Evolutionary conservation across 495 filamentous ascomycete genomes (phyloP).

Genomic region (Parathielavia hyrcaniae): DNA sequence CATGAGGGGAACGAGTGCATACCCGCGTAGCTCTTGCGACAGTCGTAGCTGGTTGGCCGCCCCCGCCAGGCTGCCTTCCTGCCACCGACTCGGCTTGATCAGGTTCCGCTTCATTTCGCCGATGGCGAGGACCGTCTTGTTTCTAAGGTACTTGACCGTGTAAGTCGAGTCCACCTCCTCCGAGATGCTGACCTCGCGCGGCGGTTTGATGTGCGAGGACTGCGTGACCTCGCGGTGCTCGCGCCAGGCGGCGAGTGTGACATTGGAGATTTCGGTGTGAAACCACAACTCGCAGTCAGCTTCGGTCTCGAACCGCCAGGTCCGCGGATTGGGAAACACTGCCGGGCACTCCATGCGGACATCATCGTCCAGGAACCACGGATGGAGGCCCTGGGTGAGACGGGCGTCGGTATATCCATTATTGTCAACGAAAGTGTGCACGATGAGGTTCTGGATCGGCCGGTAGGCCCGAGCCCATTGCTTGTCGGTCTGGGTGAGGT

Average conservation of each 20-base stretch:
- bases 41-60: constrained; percentile 5
- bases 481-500: constrained; percentile 12
- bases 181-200: neutral
- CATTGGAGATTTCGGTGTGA: constrained; percentile 23
- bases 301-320: constrained; percentile 18
- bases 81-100: constrained; percentile 7
- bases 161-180: constrained; percentile 19
- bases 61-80: neutral
- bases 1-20: neutral
- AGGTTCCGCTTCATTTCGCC: constrained; percentile 19
- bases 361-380: neutral
- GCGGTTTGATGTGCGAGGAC: constrained; percentile 20
- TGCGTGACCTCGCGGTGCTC: constrained; percentile 17
- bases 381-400: neutral
- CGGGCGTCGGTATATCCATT: neutral
- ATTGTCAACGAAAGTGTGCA: constrained; percentile 2
- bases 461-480: constrained; percentile 7
- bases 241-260: constrained; percentile 22
- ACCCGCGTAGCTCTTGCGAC: constrained; percentile 23
- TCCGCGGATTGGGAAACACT: constrained; percentile 2
- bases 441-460: constrained; percentile 15
- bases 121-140: constrained; percentile 8
- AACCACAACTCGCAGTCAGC: constrained; percentile 23
- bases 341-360: constrained; percentile 3
- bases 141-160: constrained; percentile 7